Conservation (phyloP, 176 grass and related monocot species). For the Paspalum vaginatum region DNA sequence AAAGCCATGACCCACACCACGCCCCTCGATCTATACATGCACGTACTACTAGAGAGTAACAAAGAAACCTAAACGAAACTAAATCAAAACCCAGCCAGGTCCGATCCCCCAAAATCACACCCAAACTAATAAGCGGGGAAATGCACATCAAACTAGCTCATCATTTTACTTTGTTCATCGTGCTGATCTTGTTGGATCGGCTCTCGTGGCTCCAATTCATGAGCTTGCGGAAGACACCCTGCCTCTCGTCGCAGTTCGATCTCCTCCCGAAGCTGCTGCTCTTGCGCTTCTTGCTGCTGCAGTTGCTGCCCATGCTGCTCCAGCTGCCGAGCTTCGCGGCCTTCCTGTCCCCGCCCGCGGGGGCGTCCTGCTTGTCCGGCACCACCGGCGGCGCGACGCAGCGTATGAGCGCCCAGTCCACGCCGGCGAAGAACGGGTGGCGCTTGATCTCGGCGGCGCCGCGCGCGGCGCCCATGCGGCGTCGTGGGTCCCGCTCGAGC, state of each 20-base stretch:
- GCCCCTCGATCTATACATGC: slow-evolving; percentile 28
- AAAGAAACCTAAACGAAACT: slow-evolving; percentile 11
- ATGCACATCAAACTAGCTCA: background rate
- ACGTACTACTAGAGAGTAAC: slow-evolving; percentile 1
- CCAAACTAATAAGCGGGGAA: background rate
- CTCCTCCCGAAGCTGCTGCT: slow-evolving; percentile 44
- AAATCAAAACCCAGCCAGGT: background rate
- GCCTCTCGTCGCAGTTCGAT: slow-evolving; percentile 46
- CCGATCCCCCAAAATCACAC: background rate
- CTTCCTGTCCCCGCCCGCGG: slow-evolving; percentile 24
- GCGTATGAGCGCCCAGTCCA: slow-evolving; percentile 81
- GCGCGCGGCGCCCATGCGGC: slow-evolving; percentile 66
- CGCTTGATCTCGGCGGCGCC: slow-evolving; percentile 87
- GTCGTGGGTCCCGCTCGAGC: slow-evolving; percentile 74
- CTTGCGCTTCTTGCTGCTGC: slow-evolving; percentile 37
- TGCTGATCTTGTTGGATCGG: slow-evolving; percentile 43
- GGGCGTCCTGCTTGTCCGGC: slow-evolving; percentile 36
- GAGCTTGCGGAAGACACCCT: slow-evolving; percentile 53
- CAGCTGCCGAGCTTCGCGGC: slow-evolving; percentile 59
- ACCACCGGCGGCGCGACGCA: slow-evolving; percentile 74
- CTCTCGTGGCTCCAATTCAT: slow-evolving; percentile 44
- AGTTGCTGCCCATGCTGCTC: slow-evolving; percentile 62
- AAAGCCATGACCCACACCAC: slow-evolving; percentile 11
- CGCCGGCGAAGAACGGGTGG: slow-evolving; percentile 79
- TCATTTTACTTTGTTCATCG: slow-evolving; percentile 12